Evolutionary conservation across 2,329 filamentous ascomycete genomes (phyloP).

Genomic region (Cladosporium sp.): DNA sequence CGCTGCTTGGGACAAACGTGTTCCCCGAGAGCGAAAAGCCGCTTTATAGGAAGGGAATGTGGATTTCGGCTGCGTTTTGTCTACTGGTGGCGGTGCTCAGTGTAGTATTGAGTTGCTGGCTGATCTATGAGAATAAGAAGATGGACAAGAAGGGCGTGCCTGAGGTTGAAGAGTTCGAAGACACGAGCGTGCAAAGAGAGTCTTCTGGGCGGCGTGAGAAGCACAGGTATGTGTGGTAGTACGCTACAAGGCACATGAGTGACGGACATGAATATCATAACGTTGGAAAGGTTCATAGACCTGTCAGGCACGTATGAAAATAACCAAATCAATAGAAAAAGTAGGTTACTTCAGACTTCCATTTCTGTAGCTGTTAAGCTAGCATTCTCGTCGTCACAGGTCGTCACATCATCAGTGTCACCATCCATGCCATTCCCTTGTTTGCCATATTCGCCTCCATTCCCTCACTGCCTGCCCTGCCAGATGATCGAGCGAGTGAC

Average conservation of each 20-base stretch:
- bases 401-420: conserved; percentile 10
- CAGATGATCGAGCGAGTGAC: neutral
- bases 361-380: conserved; percentile 7
- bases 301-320: neutral
- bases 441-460: neutral
- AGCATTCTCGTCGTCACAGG: conserved; percentile 10
- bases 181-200: conserved; percentile 24
- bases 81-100: conserved; percentile 60
- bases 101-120: conserved; percentile 52
- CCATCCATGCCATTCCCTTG: conserved; percentile 5
- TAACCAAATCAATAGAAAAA: neutral
- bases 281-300: neutral
- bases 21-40: conserved; percentile 56
- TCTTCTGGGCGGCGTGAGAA: conserved; percentile 17
- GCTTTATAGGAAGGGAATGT: conserved; percentile 56
- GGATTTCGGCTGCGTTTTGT: conserved; percentile 63
- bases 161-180: conserved; percentile 28
- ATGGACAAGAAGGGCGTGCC: conserved; percentile 50
- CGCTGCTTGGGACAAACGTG: conserved; percentile 9
- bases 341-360: neutral
- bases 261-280: neutral
- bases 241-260: neutral
- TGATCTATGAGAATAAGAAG: conserved; percentile 61
- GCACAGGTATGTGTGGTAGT: conserved; percentile 26
- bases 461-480: neutral